These are phyloP conservation scores for Blumeria graminis DNA, from an alignment of 2,329 filamentous ascomycete genomes.

Conservation along the genomic window DNA sequence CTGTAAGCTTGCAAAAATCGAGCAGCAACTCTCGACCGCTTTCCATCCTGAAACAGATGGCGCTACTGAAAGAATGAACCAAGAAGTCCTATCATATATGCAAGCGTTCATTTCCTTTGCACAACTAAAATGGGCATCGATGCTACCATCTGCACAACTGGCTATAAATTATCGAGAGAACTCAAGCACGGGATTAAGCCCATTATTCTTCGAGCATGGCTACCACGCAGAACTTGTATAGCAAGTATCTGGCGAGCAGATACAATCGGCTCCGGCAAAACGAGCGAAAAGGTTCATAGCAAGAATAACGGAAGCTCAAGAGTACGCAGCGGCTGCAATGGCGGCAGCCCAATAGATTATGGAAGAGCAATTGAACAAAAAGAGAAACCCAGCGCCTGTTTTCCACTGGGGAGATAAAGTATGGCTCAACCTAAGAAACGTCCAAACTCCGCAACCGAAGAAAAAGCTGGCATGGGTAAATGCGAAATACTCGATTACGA, in stretches of 20 bases:
- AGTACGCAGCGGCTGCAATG: neutral
- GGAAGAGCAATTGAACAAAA: too few relatives aligned
- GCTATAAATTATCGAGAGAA: neutral
- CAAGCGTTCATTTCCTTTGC: too few relatives aligned
- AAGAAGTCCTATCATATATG: neutral
- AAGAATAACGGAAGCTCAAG: neutral
- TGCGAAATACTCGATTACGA: neutral
- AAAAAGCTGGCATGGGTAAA: too few relatives aligned
- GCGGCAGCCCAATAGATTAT: neutral
- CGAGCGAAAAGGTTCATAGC: neutral
- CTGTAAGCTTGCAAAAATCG: neutral
- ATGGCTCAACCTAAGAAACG: too few relatives aligned
- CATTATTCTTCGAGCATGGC: neutral
- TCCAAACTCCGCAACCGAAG: too few relatives aligned
- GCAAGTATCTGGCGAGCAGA: neutral
- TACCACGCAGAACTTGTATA: neutral
- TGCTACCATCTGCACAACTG: neutral
- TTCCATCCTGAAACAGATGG: too few relatives aligned
- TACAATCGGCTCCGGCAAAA: neutral
- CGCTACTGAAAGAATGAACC: neutral
- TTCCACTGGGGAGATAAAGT: too few relatives aligned
- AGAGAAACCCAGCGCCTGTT: too few relatives aligned
- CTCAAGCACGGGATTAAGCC: neutral
- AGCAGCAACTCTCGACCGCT: neutral
- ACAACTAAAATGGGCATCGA: neutral